A percentile compares a stretch with the other conserved stretches of the same genome.
Conservation (phyloP, 768 basidiomycete genomes). For the Kwoniella heveanensis region DNA sequence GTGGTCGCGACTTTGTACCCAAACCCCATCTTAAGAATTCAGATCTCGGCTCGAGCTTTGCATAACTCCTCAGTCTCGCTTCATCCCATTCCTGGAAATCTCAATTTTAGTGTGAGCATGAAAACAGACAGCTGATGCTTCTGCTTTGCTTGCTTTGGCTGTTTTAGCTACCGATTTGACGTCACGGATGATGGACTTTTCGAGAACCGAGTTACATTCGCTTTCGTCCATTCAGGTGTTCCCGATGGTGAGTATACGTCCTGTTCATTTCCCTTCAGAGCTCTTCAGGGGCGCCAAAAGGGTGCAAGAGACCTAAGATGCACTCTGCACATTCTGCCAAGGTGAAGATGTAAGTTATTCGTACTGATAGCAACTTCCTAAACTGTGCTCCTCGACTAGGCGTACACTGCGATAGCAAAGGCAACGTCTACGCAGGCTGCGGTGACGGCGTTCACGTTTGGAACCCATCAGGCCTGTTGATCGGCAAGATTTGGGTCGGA, state of each 20-base stretch:
- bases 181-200: conserved; percentile 47
- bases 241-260: conserved; percentile 41
- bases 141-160: not conserved
- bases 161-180: conserved; percentile 47
- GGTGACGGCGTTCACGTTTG: conserved; percentile 52
- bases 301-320: too few relatives aligned
- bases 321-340: too few relatives aligned
- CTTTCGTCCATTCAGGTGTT: conserved; percentile 39
- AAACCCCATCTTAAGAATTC: too few relatives aligned
- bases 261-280: too few relatives aligned
- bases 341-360: too few relatives aligned
- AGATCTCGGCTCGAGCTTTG: too few relatives aligned
- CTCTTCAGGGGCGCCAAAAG: too few relatives aligned
- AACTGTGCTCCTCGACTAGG: conserved; percentile 16
- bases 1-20: too few relatives aligned
- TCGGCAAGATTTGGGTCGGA: conserved; percentile 54
- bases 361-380: too few relatives aligned
- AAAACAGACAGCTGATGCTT: not conserved
- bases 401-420: conserved; percentile 45
- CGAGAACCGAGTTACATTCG: conserved; percentile 41
- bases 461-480: conserved; percentile 43
- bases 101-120: not conserved
- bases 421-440: conserved; percentile 49
- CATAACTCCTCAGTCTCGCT: too few relatives aligned
- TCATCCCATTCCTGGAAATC: too few relatives aligned